phyloP scores from a whole-genome alignment of 495 filamentous ascomycete species.

The Aspergillus sclerotiicarbonarius region DNA sequence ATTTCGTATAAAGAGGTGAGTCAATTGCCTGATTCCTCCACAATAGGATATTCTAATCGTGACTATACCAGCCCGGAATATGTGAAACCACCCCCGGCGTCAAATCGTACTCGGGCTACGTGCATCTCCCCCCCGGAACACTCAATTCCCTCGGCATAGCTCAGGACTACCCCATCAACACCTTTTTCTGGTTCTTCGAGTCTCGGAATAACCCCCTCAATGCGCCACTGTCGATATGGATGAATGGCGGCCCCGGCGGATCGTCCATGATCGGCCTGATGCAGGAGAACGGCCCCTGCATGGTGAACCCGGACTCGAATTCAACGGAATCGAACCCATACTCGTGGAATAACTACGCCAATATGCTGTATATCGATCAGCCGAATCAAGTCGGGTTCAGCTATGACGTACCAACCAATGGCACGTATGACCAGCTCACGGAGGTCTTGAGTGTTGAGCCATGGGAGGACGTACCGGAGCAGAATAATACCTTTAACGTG shows the following conservation, averaged over 20 bases:
- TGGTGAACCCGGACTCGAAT: slow-evolving; percentile 50
- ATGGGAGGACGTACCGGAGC: slow-evolving; percentile 41
- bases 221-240: slow-evolving; percentile 54
- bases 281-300: slow-evolving; percentile 62
- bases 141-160: slow-evolving; percentile 44
- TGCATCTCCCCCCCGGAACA: slow-evolving; percentile 47
- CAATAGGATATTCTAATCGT: slow-evolving; percentile 10
- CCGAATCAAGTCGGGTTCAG: slow-evolving; percentile 63
- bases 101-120: slow-evolving; percentile 38
- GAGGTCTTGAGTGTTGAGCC: slow-evolving; percentile 32
- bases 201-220: slow-evolving; percentile 37
- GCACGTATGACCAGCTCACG: slow-evolving; percentile 25
- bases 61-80: slow-evolving; percentile 39
- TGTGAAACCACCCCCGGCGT: slow-evolving; percentile 53
- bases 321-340: slow-evolving; percentile 53
- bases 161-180: slow-evolving; percentile 65
- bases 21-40: too few species aligned
- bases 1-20: slow-evolving; percentile 65
- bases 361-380: slow-evolving; percentile 66
- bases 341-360: slow-evolving; percentile 62
- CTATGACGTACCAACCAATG: slow-evolving; percentile 47
- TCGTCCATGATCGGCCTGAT: slow-evolving; percentile 62
- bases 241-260: slow-evolving; percentile 56
- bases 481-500: slow-evolving; percentile 60
- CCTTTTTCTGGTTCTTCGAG: slow-evolving; percentile 79